phyloP scores from a whole-genome alignment of 2,329 filamentous ascomycete genomes.

The Ceratocystis alfenasii region DNA sequence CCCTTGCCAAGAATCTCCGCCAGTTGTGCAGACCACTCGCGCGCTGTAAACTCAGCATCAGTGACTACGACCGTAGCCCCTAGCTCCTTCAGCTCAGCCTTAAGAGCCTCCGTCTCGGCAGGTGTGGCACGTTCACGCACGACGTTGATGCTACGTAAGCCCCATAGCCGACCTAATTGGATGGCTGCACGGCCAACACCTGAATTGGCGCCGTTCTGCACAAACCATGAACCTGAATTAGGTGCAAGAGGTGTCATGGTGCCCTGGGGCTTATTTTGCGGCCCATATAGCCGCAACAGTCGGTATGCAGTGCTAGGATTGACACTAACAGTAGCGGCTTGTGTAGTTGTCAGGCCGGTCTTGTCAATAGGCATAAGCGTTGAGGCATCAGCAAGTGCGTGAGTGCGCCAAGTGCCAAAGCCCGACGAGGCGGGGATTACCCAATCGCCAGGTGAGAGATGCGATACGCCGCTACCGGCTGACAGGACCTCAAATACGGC shows the following conservation, averaged over 20 bases:
- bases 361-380: conserved; percentile 59
- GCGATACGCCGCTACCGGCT: conserved; percentile 44
- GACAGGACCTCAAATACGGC: conserved; percentile 83
- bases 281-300: conserved; percentile 68
- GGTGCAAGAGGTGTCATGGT: conserved; percentile 34
- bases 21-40: conserved; percentile 46
- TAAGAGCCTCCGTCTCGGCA: conserved; percentile 51
- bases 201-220: conserved; percentile 93
- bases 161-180: conserved; percentile 76
- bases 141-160: conserved; percentile 80
- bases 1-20: conserved; percentile 58
- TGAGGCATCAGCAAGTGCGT: conserved; percentile 52
- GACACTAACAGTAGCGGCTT: conserved; percentile 78
- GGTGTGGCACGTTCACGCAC: conserved; percentile 58
- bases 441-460: conserved; percentile 70
- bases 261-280: conserved; percentile 35
- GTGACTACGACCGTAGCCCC: conserved; percentile 48
- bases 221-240: conserved; percentile 67
- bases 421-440: conserved; percentile 74
- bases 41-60: conserved; percentile 42
- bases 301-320: conserved; percentile 93
- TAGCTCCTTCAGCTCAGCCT: conserved; percentile 40
- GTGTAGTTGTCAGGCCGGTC: conserved; percentile 57
- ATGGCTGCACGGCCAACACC: conserved; percentile 87
- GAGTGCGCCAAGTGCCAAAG: conserved; percentile 91